These are phyloP conservation scores for Hypoxylon lienhwacheense DNA, from an alignment of 495 filamentous ascomycete species.

Conservation along the genomic window DNA sequence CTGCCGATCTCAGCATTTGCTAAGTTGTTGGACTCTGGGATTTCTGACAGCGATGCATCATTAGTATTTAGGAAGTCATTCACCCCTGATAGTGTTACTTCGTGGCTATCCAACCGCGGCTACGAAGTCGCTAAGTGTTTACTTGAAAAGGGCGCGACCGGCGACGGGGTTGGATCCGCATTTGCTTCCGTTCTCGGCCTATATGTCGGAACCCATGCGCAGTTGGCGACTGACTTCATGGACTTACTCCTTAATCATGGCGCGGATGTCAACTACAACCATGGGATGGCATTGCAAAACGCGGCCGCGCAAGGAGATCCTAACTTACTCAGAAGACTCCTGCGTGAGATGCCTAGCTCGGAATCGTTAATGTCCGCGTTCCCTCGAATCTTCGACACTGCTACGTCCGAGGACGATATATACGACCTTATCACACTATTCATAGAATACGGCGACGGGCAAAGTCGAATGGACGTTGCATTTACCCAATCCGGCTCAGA, in stretches of 20 bases:
- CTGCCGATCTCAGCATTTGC: conserved; percentile 40
- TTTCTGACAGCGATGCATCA: conserved; percentile 42
- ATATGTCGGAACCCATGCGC: conserved; percentile 36
- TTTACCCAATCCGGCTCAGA: conserved; percentile 36
- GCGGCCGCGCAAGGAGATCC: conserved; percentile 45
- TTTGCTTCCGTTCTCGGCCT: conserved; percentile 42
- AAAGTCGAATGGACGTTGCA: conserved; percentile 48
- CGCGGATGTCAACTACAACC: conserved; percentile 45
- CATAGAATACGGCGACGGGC: conserved; percentile 44
- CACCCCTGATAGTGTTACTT: conserved; percentile 29
- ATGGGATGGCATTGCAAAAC: conserved; percentile 46
- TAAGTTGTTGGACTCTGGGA: conserved; percentile 40
- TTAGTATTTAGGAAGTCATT: conserved; percentile 47
- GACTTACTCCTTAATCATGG: conserved; percentile 41
- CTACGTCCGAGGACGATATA: conserved; percentile 42
- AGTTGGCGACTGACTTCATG: conserved; percentile 42
- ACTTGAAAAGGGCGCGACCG: conserved; percentile 46
- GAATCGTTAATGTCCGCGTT: conserved; percentile 47
- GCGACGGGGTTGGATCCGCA: conserved; percentile 43
- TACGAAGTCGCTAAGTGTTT: conserved; percentile 44
- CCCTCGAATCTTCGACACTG: conserved; percentile 45
- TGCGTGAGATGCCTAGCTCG: conserved; percentile 43
- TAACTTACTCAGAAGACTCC: conserved; percentile 43
- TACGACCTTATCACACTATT: conserved; percentile 46
- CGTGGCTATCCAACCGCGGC: conserved; percentile 46